Evolutionary conservation across 2,329 filamentous ascomycete genomes (phyloP).

Genomic region (Zymoseptoria ardabiliae): DNA sequence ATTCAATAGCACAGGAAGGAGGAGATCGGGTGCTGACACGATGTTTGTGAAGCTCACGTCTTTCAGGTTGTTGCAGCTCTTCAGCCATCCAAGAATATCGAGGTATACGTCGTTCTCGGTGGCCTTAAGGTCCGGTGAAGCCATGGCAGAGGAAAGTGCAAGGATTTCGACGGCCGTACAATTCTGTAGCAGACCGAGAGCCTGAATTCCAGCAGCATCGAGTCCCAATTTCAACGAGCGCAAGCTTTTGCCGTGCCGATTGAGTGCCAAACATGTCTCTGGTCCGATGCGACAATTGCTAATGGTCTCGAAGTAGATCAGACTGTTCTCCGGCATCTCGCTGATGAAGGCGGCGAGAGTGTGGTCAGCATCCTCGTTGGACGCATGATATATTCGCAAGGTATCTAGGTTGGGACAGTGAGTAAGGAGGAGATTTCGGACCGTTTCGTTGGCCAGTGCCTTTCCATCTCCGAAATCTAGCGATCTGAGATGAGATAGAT

Average conservation of each 20-base stretch:
- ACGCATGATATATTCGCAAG: slow-evolving; percentile 50
- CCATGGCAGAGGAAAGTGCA: slow-evolving; percentile 41
- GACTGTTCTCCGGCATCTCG: slow-evolving; percentile 48
- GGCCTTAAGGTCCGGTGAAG: slow-evolving; percentile 41
- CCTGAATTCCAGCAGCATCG: slow-evolving; percentile 34
- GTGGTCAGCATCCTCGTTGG: slow-evolving; percentile 22
- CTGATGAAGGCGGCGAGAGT: slow-evolving; percentile 53
- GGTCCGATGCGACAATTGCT: slow-evolving; percentile 48
- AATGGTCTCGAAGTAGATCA: slow-evolving; percentile 53
- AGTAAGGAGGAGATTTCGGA: slow-evolving; percentile 46
- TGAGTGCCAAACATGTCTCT: slow-evolving; percentile 48
- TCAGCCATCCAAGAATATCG: slow-evolving; percentile 48
- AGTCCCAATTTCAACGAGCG: slow-evolving; percentile 45
- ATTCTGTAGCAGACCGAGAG: slow-evolving; percentile 41
- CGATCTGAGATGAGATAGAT: slow-evolving; percentile 50
- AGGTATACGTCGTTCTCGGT: slow-evolving; percentile 47
- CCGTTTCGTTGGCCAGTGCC: slow-evolving; percentile 49
- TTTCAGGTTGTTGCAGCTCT: slow-evolving; percentile 45
- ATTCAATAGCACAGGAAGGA: slow-evolving; percentile 44
- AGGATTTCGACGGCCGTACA: slow-evolving; percentile 46
- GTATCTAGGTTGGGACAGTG: slow-evolving; percentile 56
- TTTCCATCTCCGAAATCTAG: slow-evolving; percentile 57
- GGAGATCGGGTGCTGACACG: slow-evolving; percentile 45
- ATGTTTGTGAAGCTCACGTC: slow-evolving; percentile 47
- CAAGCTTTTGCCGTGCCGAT: slow-evolving; percentile 49